Base-by-base conservation (phyloP, 1,284 basidiomycete genomes). In the Boletus semigastroideus region DNA sequence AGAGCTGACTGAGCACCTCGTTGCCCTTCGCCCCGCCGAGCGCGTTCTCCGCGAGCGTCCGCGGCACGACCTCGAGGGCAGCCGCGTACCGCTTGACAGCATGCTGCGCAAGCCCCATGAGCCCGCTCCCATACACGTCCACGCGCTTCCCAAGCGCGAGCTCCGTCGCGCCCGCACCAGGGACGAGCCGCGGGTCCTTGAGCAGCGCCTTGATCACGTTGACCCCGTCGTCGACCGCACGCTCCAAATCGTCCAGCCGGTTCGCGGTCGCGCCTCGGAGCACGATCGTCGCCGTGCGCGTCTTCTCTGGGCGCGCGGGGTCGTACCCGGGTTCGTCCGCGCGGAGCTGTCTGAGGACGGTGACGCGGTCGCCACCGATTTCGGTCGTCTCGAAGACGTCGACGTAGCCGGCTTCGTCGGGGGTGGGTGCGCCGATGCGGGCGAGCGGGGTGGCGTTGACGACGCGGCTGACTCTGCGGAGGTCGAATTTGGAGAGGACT, bases 401-500 rank as follows among this genome's bases (percentile, higher is more conserved):
- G 58, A 98, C 84, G 66, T 80, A 88, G 34, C 97, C 97, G 7
- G 93, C 94, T 75, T 99, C 97, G 72, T 99, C 97, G 0, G 94
- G 84, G 17, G 93, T 96, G 3, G 97, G 96, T 0, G 95, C 92
- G 51, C 97, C 97, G 53, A 99, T 80, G 42, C 97, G 87, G 5
- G 97, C 96, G 45, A 99, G 84, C 5, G 97, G 95, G 1, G 94
- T 98, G 11, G 97, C 97, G 55, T 94, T 93, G 54, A 96, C 90
- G 60, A 99, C 94, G 54, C 95, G 89, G 72, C 94, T 97, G 31
- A 98, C 77, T 4, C 97, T 81, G 44, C 95, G 87, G 17, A 99
- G 84, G 59, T 99, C 96, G 72, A 99, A 99, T 72, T 99, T 99
- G 70, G 94, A 98, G 54, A 97, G 82, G 31, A 99, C 92, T 74